Evolutionary conservation across 1,284 basidiomycete genomes (phyloP).

Genomic region (Cystobasidium pallidum): DNA sequence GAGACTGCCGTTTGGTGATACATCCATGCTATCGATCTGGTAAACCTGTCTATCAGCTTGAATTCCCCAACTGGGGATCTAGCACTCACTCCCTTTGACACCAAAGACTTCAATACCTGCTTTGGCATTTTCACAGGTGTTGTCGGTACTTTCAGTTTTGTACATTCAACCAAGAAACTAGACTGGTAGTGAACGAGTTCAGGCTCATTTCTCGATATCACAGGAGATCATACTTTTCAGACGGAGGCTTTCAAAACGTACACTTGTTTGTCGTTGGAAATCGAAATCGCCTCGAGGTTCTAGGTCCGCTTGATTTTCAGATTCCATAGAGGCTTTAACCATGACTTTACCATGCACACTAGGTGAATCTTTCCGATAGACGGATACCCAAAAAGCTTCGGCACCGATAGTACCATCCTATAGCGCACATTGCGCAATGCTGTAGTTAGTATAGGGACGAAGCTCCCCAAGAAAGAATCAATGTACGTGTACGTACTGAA

Average conservation of each 20-base stretch:
- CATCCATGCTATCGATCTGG: conserved; percentile 55
- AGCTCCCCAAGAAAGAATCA: too few relatives aligned
- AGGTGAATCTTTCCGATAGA: conserved; percentile 61
- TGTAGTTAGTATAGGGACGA: too few relatives aligned
- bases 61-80: too few relatives aligned
- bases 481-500: conserved; percentile 7
- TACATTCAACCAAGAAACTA: conserved; percentile 18
- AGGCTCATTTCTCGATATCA: not conserved
- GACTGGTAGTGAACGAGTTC: not conserved
- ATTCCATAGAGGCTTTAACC: conserved; percentile 55
- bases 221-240: not conserved
- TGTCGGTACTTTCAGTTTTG: conserved; percentile 12
- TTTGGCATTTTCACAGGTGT: conserved; percentile 33
- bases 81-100: conserved; percentile 33
- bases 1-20: conserved; percentile 53
- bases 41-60: conserved; percentile 2
- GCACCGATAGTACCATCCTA: conserved; percentile 55
- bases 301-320: conserved; percentile 47
- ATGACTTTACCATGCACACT: conserved; percentile 67
- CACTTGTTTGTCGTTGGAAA: conserved; percentile 36
- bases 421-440: not conserved
- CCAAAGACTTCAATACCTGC: conserved; percentile 18
- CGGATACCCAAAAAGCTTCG: conserved; percentile 73
- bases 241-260: not conserved
- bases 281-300: conserved; percentile 51